Percentiles rank a stretch among this genome's conserved stretches.
Evolutionary conservation across 805 yeast species (phyloP).

Genomic region (Yamadazyma philogaea): DNA sequence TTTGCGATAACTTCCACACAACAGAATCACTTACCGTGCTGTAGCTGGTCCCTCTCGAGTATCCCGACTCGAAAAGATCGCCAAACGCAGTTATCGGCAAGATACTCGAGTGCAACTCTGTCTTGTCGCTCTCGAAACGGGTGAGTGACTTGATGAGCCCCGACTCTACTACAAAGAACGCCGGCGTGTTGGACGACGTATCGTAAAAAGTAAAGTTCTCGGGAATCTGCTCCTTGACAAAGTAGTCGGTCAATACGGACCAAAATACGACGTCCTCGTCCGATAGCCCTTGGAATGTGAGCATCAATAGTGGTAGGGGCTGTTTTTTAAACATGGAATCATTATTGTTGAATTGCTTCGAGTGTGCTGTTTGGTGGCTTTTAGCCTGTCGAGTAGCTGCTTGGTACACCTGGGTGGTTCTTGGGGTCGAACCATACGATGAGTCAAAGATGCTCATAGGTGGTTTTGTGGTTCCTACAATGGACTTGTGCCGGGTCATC

Average conservation of each 20-base stretch:
- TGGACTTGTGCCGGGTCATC: constrained; percentile 15
- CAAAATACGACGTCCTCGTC: constrained; percentile 52
- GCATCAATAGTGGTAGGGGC: constrained; percentile 64
- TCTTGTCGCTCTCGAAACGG: constrained; percentile 36
- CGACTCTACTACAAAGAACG: constrained; percentile 54
- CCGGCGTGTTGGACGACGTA: constrained; percentile 43
- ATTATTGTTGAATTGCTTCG: constrained; percentile 47
- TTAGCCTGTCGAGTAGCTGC: constrained; percentile 48
- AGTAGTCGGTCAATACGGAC: constrained; percentile 55
- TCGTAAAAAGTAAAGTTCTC: constrained; percentile 47
- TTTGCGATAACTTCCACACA: constrained; percentile 63
- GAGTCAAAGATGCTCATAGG: constrained; percentile 21
- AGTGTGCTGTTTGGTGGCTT: constrained; percentile 42
- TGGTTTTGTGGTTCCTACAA: constrained; percentile 8
- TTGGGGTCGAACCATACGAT: constrained; percentile 44
- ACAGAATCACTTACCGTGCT: constrained; percentile 59
- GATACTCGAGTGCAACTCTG: constrained; percentile 42
- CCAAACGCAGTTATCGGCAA: constrained; percentile 78
- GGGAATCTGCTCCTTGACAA: constrained; percentile 47
- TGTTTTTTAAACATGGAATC: constrained; percentile 39
- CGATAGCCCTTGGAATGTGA: constrained; percentile 61
- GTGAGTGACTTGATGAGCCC: constrained; percentile 39
- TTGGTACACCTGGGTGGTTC: constrained; percentile 49
- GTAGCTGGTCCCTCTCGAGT: constrained; percentile 45
- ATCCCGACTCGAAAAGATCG: constrained; percentile 38